Base-by-base conservation (phyloP, 176 grass and related monocot species). In the Triticum timopheevii region DNA sequence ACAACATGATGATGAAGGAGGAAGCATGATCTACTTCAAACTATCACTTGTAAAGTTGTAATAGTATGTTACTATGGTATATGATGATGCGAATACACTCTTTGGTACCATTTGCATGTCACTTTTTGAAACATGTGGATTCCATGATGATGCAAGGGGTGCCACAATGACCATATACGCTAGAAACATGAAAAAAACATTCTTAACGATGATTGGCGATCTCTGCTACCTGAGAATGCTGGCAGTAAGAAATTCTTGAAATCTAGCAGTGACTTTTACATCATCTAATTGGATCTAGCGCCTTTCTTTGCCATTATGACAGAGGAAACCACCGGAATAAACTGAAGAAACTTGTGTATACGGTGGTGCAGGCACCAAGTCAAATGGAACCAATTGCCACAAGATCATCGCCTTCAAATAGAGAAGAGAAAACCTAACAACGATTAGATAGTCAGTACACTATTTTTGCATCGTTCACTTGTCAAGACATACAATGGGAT, bases 81-180 rank as follows among this genome's bases (percentile, higher is more conserved):
- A 25, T 58, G 7, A 24, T 56, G 73, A 61, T 27, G 13, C 45
- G 66, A 73, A 45, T 65, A 56, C 11, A 73, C 70, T 73, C 65
- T 39, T 13, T 71, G 65, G 40, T 72, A 33, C 76, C 20, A 82
- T 79, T 90, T 87, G 70, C 61, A 94, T 90, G 76, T 69, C 91
- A n/a, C 93, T 98, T 88, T 12, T 45, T 61, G 56, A 92, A 90
- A 90, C 82, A 74, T 98, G 92, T 85, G 93, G 90, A 49, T 98
- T 96, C 42, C 88, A 85, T 71, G 84, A 91, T 24, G 96, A 98
- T 87, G 80, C 39, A 74, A 69, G 96, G 61, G 93, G 92, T 78
- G 91, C 93, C 61, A 96, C 92, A 6, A 96, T 92, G 31, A 98
- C 96, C 92, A 87, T 98, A 88, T 96, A 98, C 86, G 90, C 92